Evolutionary conservation across 495 filamentous ascomycete genomes (phyloP).

Genomic region (Daldinia caldariorum): DNA sequence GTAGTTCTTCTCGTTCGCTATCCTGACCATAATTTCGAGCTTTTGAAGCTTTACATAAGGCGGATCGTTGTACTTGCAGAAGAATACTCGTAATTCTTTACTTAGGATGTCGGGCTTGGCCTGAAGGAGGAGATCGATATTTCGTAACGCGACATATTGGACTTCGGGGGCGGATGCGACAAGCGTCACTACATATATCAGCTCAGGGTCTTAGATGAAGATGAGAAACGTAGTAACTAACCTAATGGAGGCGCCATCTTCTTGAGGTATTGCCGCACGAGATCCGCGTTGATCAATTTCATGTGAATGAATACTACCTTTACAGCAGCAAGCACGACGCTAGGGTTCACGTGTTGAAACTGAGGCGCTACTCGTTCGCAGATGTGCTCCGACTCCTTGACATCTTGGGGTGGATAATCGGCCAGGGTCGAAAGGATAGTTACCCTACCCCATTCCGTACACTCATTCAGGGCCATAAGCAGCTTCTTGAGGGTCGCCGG

Average conservation of each 20-base stretch:
- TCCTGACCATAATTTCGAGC: conserved; percentile 98
- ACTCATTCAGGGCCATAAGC: conserved; percentile 96
- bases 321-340: conserved; percentile 94
- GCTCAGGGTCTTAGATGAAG: conserved; percentile 7
- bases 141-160: conserved; percentile 94
- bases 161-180: conserved; percentile 96
- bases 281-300: conserved; percentile 80
- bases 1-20: conserved; percentile 96
- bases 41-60: conserved; percentile 98
- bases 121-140: conserved; percentile 94
- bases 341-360: conserved; percentile 98
- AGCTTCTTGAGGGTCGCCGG: conserved; percentile 88
- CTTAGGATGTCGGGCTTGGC: conserved; percentile 95
- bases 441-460: conserved; percentile 98
- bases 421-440: conserved; percentile 91
- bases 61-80: conserved; percentile 99
- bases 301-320: conserved; percentile 99
- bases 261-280: conserved; percentile 83
- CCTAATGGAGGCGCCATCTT: conserved; percentile 98
- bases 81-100: conserved; percentile 98
- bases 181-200: conserved; percentile 77
- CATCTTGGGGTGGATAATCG: conserved; percentile 83
- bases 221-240: conserved; percentile 50
- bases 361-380: conserved; percentile 96
- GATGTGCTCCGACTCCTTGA: conserved; percentile 98